Conservation (phyloP, 495 filamentous ascomycete species). For the Hypomontagnella submonticulosa region DNA sequence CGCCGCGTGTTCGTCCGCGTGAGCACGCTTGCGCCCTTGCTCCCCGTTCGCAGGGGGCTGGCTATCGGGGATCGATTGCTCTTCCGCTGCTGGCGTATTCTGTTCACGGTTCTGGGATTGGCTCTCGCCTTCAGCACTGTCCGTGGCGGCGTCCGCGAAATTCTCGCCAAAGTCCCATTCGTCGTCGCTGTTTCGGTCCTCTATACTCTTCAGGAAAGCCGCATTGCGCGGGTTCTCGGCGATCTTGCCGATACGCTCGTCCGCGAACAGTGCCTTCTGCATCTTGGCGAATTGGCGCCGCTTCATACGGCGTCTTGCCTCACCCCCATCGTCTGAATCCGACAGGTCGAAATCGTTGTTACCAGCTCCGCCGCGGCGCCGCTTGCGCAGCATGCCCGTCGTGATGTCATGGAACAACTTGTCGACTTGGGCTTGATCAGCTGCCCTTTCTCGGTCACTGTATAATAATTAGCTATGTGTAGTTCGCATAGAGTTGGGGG, state of each 20-base stretch:
- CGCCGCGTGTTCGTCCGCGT: constrained; percentile 63
- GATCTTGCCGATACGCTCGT: constrained; percentile 89
- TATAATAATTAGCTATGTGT: constrained; percentile 40
- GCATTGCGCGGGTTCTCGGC: constrained; percentile 89
- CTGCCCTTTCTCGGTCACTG: constrained; percentile 72
- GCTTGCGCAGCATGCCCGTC: constrained; percentile 82
- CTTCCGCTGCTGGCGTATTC: background rate
- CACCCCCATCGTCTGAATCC: constrained; percentile 86
- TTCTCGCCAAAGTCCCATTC: constrained; percentile 78
- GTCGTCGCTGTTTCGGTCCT: constrained; percentile 82
- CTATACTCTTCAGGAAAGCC: constrained; percentile 89
- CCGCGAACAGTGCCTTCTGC: constrained; percentile 87
- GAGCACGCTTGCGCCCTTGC: constrained; percentile 41
- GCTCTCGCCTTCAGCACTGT: constrained; percentile 53
- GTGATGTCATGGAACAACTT: constrained; percentile 94
- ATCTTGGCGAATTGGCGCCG: constrained; percentile 90
- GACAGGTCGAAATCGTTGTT: constrained; percentile 82
- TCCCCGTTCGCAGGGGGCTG: constrained; percentile 49
- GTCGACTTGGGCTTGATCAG: constrained; percentile 84
- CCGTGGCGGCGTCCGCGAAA: constrained; percentile 63
- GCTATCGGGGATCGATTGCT: constrained; percentile 56
- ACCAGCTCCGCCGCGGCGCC: constrained; percentile 62
- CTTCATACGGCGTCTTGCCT: constrained; percentile 81
- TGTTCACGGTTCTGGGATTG: constrained; percentile 35
- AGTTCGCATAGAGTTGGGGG: background rate